Percentiles rank a stretch among this genome's conserved stretches.
phyloP scores from a whole-genome alignment of 192 early-diverging fungal species.

The Coemansia javaensis region DNA sequence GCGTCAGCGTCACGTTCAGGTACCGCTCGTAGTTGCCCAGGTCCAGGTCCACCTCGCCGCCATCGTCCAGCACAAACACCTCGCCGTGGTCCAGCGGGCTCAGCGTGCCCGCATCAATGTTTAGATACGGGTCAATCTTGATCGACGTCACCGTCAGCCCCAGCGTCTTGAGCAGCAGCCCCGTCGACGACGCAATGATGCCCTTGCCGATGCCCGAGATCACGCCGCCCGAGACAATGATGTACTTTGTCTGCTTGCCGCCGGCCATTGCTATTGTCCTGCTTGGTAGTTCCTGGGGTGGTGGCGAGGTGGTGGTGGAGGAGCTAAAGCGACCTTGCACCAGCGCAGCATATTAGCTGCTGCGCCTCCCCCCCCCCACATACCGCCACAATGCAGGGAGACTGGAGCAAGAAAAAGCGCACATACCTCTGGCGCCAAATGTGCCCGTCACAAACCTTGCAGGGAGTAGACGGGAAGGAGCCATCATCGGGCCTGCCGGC shows the following conservation, averaged over 20 bases:
- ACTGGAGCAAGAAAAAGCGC: too few species aligned
- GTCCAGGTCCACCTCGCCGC: constrained; percentile 98
- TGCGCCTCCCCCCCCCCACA: too few species aligned
- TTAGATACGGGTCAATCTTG: constrained; percentile 99
- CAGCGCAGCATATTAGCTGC: neutral
- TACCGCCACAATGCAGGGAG: too few species aligned
- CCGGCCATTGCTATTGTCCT: constrained; percentile 7
- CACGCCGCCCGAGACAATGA: constrained; percentile 95
- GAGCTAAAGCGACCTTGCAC: too few species aligned
- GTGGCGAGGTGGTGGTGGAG: neutral
- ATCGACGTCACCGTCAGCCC: constrained; percentile 94
- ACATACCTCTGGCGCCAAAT: constrained; percentile 5
- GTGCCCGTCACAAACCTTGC: constrained; percentile 36
- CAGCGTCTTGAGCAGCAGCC: constrained; percentile 86
- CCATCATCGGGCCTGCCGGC: neutral
- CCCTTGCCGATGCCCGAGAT: constrained; percentile 99
- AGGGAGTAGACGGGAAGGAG: constrained; percentile 48
- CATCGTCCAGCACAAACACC: constrained; percentile 97
- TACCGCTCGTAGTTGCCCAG: constrained; percentile 99
- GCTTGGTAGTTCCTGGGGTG: neutral
- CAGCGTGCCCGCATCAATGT: constrained; percentile 98
- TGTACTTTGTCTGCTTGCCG: constrained; percentile 78
- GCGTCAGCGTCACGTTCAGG: constrained; percentile 85
- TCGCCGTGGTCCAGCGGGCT: constrained; percentile 98
- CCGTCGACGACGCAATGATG: constrained; percentile 96